Percentiles rank a stretch among this genome's conserved stretches.
Conservation (phyloP, 148 eudicot genomes). For the Camellia japonica region DNA sequence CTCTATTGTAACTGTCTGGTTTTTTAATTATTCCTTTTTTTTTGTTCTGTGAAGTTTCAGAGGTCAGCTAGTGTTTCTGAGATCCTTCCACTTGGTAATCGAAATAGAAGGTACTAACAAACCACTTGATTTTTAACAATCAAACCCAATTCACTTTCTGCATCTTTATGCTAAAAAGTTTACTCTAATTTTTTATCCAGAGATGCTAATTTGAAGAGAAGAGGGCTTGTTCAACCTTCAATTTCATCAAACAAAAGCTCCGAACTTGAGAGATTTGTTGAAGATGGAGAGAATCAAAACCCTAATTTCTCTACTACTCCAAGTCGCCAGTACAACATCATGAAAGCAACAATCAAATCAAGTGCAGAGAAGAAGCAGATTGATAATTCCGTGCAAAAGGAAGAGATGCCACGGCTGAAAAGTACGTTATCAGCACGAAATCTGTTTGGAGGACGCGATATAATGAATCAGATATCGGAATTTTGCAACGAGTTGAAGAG, state of each 20-base stretch:
- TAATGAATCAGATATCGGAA: conserved; percentile 61
- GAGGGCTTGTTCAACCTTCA: conserved; percentile 39
- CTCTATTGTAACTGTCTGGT: not conserved
- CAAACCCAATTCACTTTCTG: not conserved
- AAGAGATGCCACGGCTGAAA: conserved; percentile 43
- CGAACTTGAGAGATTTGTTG: conserved; percentile 20
- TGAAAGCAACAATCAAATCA: conserved; percentile 52
- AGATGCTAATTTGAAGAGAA: conserved; percentile 65
- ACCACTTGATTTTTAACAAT: not conserved
- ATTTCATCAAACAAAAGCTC: conserved; percentile 16
- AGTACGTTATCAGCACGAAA: conserved; percentile 67
- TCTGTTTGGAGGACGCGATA: conserved; percentile 66
- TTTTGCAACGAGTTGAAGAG: conserved; percentile 79
- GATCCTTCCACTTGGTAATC: conserved; percentile 54
- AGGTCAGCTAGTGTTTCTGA: conserved; percentile 60
- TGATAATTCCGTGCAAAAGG: conserved; percentile 23
- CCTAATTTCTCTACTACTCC: conserved; percentile 63
- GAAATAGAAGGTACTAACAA: conserved; percentile 42
- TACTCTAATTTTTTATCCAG: conserved; percentile 27
- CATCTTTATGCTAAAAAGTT: not conserved
- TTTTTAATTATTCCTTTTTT: not conserved
- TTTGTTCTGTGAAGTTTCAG: conserved; percentile 36
- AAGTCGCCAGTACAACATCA: conserved; percentile 29
- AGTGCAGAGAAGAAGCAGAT: conserved; percentile 46
- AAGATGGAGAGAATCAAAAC: conserved; percentile 70